Base-by-base conservation (phyloP, 129 eudicot genomes). In the Pseudognaphalium luteoalbum region DNA sequence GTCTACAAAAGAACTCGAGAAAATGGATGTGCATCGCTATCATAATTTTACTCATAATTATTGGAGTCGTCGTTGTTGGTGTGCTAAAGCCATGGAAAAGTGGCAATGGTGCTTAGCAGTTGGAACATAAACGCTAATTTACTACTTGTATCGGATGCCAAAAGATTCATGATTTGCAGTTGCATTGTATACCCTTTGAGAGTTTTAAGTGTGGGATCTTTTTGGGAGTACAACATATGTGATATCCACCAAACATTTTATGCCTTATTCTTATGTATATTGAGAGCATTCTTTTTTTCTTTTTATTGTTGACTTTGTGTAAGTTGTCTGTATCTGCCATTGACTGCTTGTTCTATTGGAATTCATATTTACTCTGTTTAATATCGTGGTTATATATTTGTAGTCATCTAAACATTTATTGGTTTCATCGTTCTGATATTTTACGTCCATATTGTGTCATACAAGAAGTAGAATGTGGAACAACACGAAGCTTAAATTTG, bases 11-110 rank as follows among this genome's bases (percentile, higher is more conserved):
- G 75, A 94, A 84, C 85, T 76, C 97, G 4, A 86, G 97, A 60
- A 94, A 94, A 80, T 94, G 98, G 96, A 94, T 88, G 97, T 94
- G 98, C 80, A 76, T 91, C 44, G 98, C 96, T 15, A 91, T 88
- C 32, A 33, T 94, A 44, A 85, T 94, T 63, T 85, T 94, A 47
- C 98, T 94, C 72, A 78, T 91, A 56, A 80, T 94, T 52, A 80
- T 91, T 20, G 86, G 68, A 39, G 71, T 93, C 4, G 85, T 91
- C 5, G 93, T 94, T 1, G 97, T 91, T 70, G 96, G 96, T 8
- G 98, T 93, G 33, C 85, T 94, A 22, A 91, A 88, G 82, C 98
- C 98, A 30, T 91, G 98, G 98, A 80, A 83, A 78, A 84, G 57
- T 73, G 90, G 90, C 58, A 88, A 83, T 15, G 95, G 96, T 11